Evolutionary conservation across 2,329 filamentous ascomycete genomes (phyloP).

Genomic region (Colletotrichum aenigma): DNA sequence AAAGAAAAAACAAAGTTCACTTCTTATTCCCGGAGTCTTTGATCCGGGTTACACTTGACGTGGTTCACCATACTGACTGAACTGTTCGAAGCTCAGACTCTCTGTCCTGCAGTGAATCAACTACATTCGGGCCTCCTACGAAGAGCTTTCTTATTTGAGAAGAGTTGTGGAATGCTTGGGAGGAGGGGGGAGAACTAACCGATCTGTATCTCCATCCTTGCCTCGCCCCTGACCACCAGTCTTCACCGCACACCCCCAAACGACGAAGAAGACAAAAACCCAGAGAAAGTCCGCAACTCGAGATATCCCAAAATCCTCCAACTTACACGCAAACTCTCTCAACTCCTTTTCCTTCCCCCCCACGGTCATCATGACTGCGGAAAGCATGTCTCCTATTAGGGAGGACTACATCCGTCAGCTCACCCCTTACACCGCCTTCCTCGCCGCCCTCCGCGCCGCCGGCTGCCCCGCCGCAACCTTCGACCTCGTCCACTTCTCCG

Average conservation of each 20-base stretch:
- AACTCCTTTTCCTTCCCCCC: not conserved
- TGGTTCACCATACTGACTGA: not conserved
- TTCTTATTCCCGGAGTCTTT: not conserved
- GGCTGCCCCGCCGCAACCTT: not conserved
- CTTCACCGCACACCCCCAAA: not conserved
- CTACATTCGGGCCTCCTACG: not conserved
- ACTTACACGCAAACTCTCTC: not conserved
- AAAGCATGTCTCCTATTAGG: not conserved
- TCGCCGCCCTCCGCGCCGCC: not conserved
- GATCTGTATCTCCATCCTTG: not conserved
- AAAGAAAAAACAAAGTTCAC: not conserved
- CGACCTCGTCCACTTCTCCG: not conserved
- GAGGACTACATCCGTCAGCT: constrained; percentile 17
- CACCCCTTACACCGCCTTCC: not conserved
- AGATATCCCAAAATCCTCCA: not conserved
- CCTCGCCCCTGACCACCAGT: not conserved
- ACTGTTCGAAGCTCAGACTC: not conserved
- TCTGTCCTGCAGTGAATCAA: not conserved
- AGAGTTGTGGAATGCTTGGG: not conserved
- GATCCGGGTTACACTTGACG: not conserved
- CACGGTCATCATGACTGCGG: not conserved
- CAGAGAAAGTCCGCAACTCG: not conserved
- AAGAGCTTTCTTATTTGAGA: not conserved
- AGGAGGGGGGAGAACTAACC: not conserved
- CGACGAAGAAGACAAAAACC: not conserved